A percentile compares a stretch with the other conserved stretches of the same genome.
Conservation (phyloP, 139 green algal species). For the Pseudopediastrum boryanum region DNA sequence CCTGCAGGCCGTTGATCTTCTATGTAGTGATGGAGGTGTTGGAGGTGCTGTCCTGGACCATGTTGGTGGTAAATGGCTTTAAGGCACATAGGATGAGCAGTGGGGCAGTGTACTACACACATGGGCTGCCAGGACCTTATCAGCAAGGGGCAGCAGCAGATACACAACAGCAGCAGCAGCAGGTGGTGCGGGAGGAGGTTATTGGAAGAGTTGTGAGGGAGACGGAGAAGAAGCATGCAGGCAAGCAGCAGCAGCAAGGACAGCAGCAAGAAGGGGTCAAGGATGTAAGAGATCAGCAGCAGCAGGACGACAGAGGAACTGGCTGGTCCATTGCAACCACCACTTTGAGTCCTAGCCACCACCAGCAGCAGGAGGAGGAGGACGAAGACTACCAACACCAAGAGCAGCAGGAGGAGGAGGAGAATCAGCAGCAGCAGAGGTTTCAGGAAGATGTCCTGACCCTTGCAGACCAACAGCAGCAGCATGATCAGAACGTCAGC, state of each 20-base stretch:
- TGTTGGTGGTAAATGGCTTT: neutral
- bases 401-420: neutral
- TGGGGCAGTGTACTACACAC: too few relatives aligned
- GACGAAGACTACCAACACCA: slow-evolving; percentile 28
- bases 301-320: neutral
- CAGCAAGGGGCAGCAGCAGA: neutral
- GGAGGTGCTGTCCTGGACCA: neutral
- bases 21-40: neutral
- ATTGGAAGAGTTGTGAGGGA: neutral
- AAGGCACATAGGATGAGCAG: too few relatives aligned
- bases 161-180: slow-evolving; percentile 23
- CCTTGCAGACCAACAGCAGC: too few relatives aligned
- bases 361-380: slow-evolving; percentile 23
- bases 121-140: too few relatives aligned
- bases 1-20: neutral
- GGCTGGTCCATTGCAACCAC: too few relatives aligned
- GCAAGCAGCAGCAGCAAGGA: slow-evolving; percentile 22
- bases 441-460: slow-evolving; percentile 20
- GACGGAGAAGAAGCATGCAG: neutral
- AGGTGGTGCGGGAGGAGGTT: neutral
- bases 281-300: neutral
- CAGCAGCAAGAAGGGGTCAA: slow-evolving; percentile 21
- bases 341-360: too few relatives aligned
- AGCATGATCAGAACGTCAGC: too few relatives aligned
- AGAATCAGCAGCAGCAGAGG: slow-evolving; percentile 8